Conservation (phyloP, 2,329 filamentous ascomycete species). For the Xylariaceae sp. region DNA sequence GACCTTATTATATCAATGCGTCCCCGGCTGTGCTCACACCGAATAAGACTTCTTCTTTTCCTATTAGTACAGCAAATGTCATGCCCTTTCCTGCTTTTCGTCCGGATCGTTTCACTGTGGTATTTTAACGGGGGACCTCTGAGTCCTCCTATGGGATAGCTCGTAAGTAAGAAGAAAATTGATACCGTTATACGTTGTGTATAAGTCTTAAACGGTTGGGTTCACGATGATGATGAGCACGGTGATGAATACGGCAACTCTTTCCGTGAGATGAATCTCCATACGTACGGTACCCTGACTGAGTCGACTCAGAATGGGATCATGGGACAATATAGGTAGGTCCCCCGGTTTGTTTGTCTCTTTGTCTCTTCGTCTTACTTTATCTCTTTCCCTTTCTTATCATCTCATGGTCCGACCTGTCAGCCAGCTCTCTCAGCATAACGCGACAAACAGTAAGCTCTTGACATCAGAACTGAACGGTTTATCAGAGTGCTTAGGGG, state of each 20-base stretch:
- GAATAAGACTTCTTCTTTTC: slow-evolving; percentile 26
- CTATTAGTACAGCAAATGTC: slow-evolving; percentile 6
- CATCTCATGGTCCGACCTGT: not conserved
- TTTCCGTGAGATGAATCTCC: too few species aligned
- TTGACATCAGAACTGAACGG: not conserved
- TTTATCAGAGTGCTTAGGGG: not conserved
- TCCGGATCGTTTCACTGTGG: not conserved
- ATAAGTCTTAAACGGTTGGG: not conserved
- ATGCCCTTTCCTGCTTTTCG: not conserved
- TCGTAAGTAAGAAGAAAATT: not conserved
- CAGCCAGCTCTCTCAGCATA: not conserved
- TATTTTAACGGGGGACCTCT: not conserved
- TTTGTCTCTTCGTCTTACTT: not conserved
- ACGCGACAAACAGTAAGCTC: not conserved
- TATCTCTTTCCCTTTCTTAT: not conserved
- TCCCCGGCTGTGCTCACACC: slow-evolving; percentile 24
- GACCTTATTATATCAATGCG: slow-evolving; percentile 21
- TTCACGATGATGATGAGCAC: not conserved
- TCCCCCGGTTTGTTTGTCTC: not conserved
- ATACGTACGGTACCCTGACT: too few species aligned
- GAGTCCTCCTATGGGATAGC: not conserved
- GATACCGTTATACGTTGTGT: not conserved
- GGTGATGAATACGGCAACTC: too few species aligned
- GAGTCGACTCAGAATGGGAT: too few species aligned
- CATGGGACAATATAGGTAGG: too few species aligned